Evolutionary conservation across 257 asterid species (phyloP), one percentile per base, ranked within the genome.

Genomic region (Cynanchum wilfordii): DNA sequence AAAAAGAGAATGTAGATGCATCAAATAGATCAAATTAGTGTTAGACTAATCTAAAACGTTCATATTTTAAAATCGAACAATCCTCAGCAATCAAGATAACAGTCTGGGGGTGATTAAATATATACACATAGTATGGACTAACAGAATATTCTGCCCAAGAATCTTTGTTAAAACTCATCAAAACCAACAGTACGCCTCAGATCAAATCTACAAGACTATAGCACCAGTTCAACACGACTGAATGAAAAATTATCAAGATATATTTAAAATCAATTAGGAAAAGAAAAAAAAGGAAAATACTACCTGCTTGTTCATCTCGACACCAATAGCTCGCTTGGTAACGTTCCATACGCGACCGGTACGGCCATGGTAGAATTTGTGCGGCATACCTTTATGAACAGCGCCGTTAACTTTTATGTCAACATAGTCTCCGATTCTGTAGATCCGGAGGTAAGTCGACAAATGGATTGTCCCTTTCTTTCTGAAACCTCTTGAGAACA

Each of bases 231-330:
- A 54, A 54, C 8, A 54, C 58, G 5, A 7, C 3, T 54, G 59
- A 20, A 20, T 54, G 22, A 2, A 54, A 54, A 54, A 20, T 29
- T 27, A 29, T 25, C 44, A 58, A 8, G 33, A 24, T 19, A 19
- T 3, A 13, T 15, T 50, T 7, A 15, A 4, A 2, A 12, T 15
- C 16, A 47, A 68, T 20, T n/a, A 17, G n/a, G 0, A 10, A 55
- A 70, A 20, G n/a, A 0, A 1, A 0, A 22, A 0, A 4, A 30
- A 3, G 8, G 2, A 38, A 7, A 17, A 7, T 12, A 4, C n/a
- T n/a, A 78, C 86, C 84, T 83, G 86, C 63, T 83, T 83, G 76
- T 83, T 83, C 60, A 83, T 74, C 73, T 83, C 83, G 7, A 83
- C 87, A 17, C 83, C 87, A 33, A 83, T 52, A 73, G 87, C 85